Percentiles rank a stretch among this genome's conserved stretches.
These are phyloP conservation scores for Rhinocladiella mackenziei DNA, from an alignment of 2,329 filamentous ascomycete species.

Conservation along the genomic window DNA sequence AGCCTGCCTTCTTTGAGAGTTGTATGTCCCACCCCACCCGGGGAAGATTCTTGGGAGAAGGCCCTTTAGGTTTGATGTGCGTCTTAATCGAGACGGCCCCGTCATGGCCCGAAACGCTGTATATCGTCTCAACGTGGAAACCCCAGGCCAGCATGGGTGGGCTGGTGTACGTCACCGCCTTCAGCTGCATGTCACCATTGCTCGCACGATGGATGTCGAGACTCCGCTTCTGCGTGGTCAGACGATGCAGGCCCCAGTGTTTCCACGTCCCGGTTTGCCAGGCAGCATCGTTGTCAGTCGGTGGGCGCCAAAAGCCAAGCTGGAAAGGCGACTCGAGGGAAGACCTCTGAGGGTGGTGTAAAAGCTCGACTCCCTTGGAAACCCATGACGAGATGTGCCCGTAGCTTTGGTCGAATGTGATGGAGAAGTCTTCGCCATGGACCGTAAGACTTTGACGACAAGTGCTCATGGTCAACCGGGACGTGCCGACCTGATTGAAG, in stretches of 20 bases:
- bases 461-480: conserved; percentile 25
- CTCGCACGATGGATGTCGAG: conserved; percentile 11
- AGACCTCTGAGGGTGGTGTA: conserved; percentile 1
- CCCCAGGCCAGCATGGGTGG: conserved; percentile 62
- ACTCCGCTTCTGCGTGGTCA: conserved; percentile 26
- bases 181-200: conserved; percentile 39
- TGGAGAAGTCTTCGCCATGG: conserved; percentile 3
- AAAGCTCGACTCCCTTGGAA: conserved; percentile 3
- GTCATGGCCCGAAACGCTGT: conserved; percentile 8
- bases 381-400: conserved; percentile 12
- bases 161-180: conserved; percentile 39
- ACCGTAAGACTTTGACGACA: conserved; percentile 7
- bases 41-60: conserved; percentile 44
- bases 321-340: conserved; percentile 12
- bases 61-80: conserved; percentile 5
- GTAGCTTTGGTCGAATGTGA: conserved; percentile 14
- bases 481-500: conserved; percentile 49
- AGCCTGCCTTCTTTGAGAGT: conserved; percentile 43
- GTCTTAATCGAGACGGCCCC: conserved; percentile 10
- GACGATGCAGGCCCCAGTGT: conserved; percentile 27
- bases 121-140: conserved; percentile 39
- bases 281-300: conserved; percentile 35
- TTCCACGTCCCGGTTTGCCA: conserved; percentile 31
- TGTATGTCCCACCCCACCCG: conserved; percentile 59
- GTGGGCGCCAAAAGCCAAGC: conserved; percentile 34